Conservation (phyloP, 2,329 filamentous ascomycete genomes). For the Aureobasidium leucospermi region DNA sequence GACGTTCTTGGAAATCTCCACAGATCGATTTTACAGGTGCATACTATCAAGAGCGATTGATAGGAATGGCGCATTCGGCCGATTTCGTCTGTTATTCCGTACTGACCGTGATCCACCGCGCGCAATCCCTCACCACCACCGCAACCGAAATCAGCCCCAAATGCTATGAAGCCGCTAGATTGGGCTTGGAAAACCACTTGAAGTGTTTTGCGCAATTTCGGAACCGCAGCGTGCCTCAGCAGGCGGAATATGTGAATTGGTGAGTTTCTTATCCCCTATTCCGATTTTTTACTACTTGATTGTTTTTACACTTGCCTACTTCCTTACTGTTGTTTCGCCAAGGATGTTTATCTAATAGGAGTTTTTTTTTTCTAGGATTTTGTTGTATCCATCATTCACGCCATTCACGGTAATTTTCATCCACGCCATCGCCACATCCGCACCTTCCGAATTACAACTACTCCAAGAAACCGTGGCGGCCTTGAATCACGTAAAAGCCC, state of each 20-base stretch:
- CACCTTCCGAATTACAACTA: constrained; percentile 5
- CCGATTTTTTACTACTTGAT: background rate
- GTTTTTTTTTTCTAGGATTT: background rate
- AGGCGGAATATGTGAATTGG: constrained; percentile 16
- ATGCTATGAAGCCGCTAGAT: constrained; percentile 16
- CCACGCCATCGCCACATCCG: constrained; percentile 16
- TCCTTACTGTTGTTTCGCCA: too few species aligned
- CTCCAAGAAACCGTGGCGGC: constrained; percentile 15
- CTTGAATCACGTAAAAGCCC: constrained; percentile 13
- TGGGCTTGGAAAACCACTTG: constrained; percentile 15
- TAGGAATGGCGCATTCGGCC: constrained; percentile 8
- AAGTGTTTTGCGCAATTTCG: constrained; percentile 15
- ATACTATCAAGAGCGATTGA: constrained; percentile 10
- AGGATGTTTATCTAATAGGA: too few species aligned
- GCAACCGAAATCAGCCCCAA: constrained; percentile 17
- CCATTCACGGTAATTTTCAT: constrained; percentile 17
- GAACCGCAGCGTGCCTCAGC: background rate
- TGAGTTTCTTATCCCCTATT: background rate
- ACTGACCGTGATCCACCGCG: constrained; percentile 16
- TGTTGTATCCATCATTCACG: constrained; percentile 17
- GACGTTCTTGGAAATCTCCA: background rate
- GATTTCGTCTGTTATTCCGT: constrained; percentile 18
- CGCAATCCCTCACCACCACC: constrained; percentile 14
- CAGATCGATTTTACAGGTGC: constrained; percentile 6
- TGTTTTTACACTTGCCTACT: too few species aligned